A percentile compares a stretch with the other conserved stretches of the same genome.
Evolutionary conservation across 371 early-diverging fungal genomes (phyloP).

Genomic region (Mucor velutinosus): DNA sequence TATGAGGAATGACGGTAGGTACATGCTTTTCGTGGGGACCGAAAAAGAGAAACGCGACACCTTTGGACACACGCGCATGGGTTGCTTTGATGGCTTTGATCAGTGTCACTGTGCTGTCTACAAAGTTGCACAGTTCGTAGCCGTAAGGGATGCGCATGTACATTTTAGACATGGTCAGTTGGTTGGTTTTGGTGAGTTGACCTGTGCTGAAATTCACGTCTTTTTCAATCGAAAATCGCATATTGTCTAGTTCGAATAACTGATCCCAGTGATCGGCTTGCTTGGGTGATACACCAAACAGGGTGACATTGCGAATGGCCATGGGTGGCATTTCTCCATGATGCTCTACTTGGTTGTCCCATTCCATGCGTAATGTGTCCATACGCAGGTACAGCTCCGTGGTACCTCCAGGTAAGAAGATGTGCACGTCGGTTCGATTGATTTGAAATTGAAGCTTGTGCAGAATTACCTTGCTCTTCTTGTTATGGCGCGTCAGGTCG

Average conservation of each 20-base stretch:
- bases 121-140: conserved; percentile 20
- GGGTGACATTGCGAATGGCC: conserved; percentile 4
- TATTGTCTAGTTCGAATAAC: conserved; percentile 9
- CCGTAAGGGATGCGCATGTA: conserved; percentile 22
- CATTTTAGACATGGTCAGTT: conserved; percentile 4
- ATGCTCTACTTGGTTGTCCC: not conserved
- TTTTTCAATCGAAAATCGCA: conserved; percentile 27
- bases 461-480: not conserved
- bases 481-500: not conserved
- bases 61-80: conserved; percentile 10
- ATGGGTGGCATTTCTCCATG: not conserved
- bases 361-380: not conserved
- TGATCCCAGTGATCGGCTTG: conserved; percentile 9
- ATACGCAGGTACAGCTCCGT: conserved; percentile 11
- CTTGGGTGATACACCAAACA: conserved; percentile 9
- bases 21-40: conserved; percentile 9
- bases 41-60: conserved; percentile 9
- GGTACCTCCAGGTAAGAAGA: not conserved
- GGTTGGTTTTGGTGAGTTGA: not conserved
- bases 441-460: not conserved
- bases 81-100: conserved; percentile 31
- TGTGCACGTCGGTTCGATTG: conserved; percentile 12
- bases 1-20: conserved; percentile 3
- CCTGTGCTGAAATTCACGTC: conserved; percentile 16
- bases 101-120: conserved; percentile 12